phyloP scores from a whole-genome alignment of 441 rosid genomes.

The Melastoma candidum region DNA sequence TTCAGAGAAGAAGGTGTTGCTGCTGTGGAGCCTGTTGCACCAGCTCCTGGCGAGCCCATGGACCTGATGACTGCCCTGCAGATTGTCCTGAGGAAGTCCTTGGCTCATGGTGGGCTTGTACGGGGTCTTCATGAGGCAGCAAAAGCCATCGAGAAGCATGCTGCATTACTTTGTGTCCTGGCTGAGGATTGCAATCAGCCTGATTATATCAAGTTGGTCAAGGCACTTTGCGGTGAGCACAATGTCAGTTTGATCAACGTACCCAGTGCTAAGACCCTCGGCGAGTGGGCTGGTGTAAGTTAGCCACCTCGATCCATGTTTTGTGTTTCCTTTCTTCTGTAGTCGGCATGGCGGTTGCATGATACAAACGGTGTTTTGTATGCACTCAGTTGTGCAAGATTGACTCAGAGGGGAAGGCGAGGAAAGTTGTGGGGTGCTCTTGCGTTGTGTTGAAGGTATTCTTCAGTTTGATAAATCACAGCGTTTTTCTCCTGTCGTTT shows the following conservation, averaged over 20 bases:
- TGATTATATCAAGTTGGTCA: slow-evolving; percentile 75
- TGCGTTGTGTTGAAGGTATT: slow-evolving; percentile 45
- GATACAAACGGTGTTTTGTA: too few relatives aligned
- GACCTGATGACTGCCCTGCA: slow-evolving; percentile 73
- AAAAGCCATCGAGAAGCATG: slow-evolving; percentile 77
- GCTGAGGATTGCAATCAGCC: slow-evolving; percentile 95
- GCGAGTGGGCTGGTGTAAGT: slow-evolving; percentile 99
- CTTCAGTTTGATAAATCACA: too few relatives aligned
- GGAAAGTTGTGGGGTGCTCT: slow-evolving; percentile 52
- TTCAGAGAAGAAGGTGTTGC: slow-evolving; percentile 59
- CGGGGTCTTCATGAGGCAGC: slow-evolving; percentile 86
- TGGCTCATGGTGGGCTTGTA: slow-evolving; percentile 69
- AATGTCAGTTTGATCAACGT: slow-evolving; percentile 52
- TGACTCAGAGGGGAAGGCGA: slow-evolving; percentile 50
- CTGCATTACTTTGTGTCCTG: slow-evolving; percentile 64
- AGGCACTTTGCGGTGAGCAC: slow-evolving; percentile 85
- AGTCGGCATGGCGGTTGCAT: too few relatives aligned
- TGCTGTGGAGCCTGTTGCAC: slow-evolving; percentile 21
- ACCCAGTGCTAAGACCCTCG: slow-evolving; percentile 81
- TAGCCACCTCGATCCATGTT: too few relatives aligned
- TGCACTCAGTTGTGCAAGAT: slow-evolving; percentile 41
- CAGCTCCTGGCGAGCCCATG: slow-evolving; percentile 69
- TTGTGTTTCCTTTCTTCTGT: too few relatives aligned
- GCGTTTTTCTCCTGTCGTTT: too few relatives aligned
- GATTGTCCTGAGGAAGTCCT: slow-evolving; percentile 62